Evolutionary conservation across 495 filamentous ascomycete species (phyloP).

Genomic region (Neurospora sublineolata): DNA sequence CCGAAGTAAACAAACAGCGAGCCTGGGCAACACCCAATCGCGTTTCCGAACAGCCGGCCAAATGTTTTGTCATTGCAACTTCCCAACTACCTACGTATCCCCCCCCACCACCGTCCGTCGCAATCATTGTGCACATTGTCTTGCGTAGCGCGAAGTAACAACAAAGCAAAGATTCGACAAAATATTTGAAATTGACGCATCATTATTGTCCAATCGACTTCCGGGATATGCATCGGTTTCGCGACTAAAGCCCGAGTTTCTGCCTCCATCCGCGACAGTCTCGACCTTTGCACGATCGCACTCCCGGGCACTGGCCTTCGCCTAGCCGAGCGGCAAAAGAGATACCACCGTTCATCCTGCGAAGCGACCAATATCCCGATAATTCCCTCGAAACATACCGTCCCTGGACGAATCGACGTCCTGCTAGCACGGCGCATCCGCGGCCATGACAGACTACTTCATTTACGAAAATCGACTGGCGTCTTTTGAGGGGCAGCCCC

Average conservation of each 20-base stretch:
- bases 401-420: not conserved
- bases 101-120: not conserved
- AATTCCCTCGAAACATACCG: not conserved
- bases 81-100: not conserved
- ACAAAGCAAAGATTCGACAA: not conserved
- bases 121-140: not conserved
- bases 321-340: not conserved
- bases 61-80: not conserved
- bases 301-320: not conserved
- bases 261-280: not conserved
- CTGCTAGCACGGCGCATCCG: conserved; percentile 1
- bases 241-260: not conserved
- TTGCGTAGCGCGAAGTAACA: not conserved
- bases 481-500: conserved; percentile 51
- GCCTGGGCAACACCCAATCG: not conserved
- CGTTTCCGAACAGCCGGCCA: not conserved
- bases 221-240: not conserved
- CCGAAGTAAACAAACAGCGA: not conserved
- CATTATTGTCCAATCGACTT: not conserved
- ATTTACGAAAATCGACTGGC: conserved; percentile 62
- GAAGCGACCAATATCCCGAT: not conserved
- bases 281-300: not conserved
- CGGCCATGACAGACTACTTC: conserved; percentile 25
- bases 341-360: not conserved
- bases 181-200: not conserved